Evolutionary conservation across 495 filamentous ascomycete species (phyloP).

Genomic region (Terfezia claveryi): DNA sequence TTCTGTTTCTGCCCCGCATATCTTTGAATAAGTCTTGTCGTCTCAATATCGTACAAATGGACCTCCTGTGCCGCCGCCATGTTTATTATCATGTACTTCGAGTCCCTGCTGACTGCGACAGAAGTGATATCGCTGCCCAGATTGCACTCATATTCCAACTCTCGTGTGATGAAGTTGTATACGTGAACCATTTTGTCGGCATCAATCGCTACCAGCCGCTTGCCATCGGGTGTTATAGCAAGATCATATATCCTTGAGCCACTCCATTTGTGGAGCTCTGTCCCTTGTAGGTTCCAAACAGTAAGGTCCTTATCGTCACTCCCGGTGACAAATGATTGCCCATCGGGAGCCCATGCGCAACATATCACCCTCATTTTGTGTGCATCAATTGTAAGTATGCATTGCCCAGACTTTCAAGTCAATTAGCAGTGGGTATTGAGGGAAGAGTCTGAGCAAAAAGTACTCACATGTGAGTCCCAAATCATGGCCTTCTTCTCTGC

Average conservation of each 20-base stretch:
- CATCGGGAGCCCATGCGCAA: conserved; percentile 66
- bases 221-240: conserved; percentile 56
- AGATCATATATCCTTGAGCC: conserved; percentile 62
- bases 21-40: conserved; percentile 42
- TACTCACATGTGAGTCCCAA: conserved; percentile 55
- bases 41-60: conserved; percentile 52
- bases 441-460: background rate
- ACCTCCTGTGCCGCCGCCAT: conserved; percentile 41
- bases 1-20: conserved; percentile 55
- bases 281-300: conserved; percentile 41
- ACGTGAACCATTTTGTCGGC: conserved; percentile 48
- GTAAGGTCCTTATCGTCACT: conserved; percentile 46
- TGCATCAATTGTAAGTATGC: conserved; percentile 34
- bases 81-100: conserved; percentile 58
- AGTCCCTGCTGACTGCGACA: conserved; percentile 60
- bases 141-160: conserved; percentile 49
- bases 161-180: conserved; percentile 53
- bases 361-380: conserved; percentile 65
- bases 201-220: conserved; percentile 55
- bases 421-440: background rate
- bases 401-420: background rate
- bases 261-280: conserved; percentile 37
- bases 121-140: conserved; percentile 49
- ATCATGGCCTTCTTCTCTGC: conserved; percentile 51
- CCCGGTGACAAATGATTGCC: conserved; percentile 56